These are phyloP conservation scores for Calonectria fujianensis DNA, from an alignment of 2,329 filamentous ascomycete species.

Conservation along the genomic window DNA sequence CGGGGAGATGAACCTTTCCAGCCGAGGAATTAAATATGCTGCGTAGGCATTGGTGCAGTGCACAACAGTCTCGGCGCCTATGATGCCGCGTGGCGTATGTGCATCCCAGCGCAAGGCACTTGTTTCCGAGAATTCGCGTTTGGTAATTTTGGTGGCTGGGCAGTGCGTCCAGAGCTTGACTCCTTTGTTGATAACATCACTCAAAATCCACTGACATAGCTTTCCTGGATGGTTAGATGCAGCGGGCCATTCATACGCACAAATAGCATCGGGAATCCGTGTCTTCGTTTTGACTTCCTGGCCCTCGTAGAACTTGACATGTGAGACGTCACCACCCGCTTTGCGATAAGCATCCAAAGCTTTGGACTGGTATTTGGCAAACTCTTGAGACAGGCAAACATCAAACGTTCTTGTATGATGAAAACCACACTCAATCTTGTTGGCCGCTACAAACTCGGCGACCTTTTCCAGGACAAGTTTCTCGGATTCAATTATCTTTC, in stretches of 20 bases:
- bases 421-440: too few species aligned
- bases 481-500: too few species aligned
- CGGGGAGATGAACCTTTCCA: too few species aligned
- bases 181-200: slow-evolving; percentile 60
- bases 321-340: too few species aligned
- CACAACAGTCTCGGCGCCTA: slow-evolving; percentile 32
- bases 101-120: background rate
- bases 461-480: too few species aligned
- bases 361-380: too few species aligned
- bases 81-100: slow-evolving; percentile 14
- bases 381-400: too few species aligned
- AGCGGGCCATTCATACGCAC: slow-evolving; percentile 71
- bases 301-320: too few species aligned
- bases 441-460: too few species aligned
- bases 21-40: slow-evolving; percentile 13
- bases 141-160: slow-evolving; percentile 5
- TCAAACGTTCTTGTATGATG: too few species aligned
- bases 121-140: background rate
- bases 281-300: too few species aligned
- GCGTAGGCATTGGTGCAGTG: slow-evolving; percentile 36
- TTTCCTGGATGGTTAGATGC: slow-evolving; percentile 70
- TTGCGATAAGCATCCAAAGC: too few species aligned
- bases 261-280: slow-evolving; percentile 58
- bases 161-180: slow-evolving; percentile 57
- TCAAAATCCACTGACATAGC: slow-evolving; percentile 67